Evolutionary conservation across 192 early-diverging fungal species (phyloP).

Genomic region (Coemansia sp.): DNA sequence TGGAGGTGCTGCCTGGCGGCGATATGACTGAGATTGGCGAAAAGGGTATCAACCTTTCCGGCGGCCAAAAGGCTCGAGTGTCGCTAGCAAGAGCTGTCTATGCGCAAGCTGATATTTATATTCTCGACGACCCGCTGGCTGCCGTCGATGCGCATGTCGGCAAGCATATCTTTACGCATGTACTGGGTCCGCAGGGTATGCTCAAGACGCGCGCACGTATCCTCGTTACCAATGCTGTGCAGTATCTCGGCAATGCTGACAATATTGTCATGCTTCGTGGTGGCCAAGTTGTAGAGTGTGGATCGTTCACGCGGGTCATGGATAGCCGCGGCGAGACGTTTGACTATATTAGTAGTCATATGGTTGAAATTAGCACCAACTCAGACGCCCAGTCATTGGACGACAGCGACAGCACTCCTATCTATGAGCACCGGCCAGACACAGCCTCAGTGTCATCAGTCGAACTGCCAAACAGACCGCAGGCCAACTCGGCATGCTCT

Average conservation of each 20-base stretch:
- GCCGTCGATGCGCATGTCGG: conserved; percentile 68
- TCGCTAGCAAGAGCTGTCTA: conserved; percentile 69
- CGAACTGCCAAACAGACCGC: neutral
- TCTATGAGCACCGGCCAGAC: neutral
- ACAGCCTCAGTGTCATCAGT: neutral
- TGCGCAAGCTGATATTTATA: conserved; percentile 60
- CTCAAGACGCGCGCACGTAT: conserved; percentile 56
- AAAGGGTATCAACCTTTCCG: conserved; percentile 63
- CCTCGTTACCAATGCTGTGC: conserved; percentile 61
- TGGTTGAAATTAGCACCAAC: conserved; percentile 28
- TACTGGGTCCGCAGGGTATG: conserved; percentile 53
- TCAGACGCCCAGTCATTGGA: neutral
- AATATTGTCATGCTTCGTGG: conserved; percentile 53
- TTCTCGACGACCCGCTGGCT: conserved; percentile 72
- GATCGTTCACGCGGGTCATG: conserved; percentile 56
- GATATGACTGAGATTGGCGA: conserved; percentile 64
- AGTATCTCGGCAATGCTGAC: conserved; percentile 54
- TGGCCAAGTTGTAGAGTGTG: conserved; percentile 55
- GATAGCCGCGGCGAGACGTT: conserved; percentile 35
- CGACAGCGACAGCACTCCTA: neutral
- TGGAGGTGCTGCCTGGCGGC: conserved; percentile 58
- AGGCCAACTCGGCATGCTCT: neutral
- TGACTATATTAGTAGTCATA: conserved; percentile 15
- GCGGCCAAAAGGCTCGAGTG: conserved; percentile 66
- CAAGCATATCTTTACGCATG: conserved; percentile 59